These are phyloP conservation scores for Neocatenulostroma microsporum DNA, from an alignment of 2,329 filamentous ascomycete species.

Conservation along the genomic window DNA sequence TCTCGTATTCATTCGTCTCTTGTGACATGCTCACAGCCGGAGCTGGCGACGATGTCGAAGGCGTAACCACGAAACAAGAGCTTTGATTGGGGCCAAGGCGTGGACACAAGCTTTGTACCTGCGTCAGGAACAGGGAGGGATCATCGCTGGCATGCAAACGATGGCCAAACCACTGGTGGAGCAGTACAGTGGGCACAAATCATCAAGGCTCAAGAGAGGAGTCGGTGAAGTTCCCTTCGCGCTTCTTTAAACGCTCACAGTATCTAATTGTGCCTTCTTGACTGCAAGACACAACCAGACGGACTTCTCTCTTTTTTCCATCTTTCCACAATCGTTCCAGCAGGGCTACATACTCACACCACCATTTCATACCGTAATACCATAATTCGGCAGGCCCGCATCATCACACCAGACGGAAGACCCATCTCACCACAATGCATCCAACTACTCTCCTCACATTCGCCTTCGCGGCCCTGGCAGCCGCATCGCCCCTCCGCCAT, in stretches of 20 bases:
- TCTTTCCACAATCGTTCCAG: neutral
- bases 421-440: constrained; percentile 5
- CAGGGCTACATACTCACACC: neutral
- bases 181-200: neutral
- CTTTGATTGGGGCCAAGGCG: no score
- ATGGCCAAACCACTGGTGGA: no score
- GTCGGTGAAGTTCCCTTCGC: neutral
- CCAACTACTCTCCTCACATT: constrained; percentile 3
- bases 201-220: neutral
- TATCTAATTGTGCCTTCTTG: neutral
- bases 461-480: constrained; percentile 7
- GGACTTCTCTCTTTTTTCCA: neutral
- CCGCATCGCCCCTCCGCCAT: constrained; percentile 7
- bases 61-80: no score
- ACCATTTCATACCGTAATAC: neutral
- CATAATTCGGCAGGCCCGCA: neutral
- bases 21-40: no score
- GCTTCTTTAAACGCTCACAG: neutral
- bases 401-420: neutral
- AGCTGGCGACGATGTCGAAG: no score
- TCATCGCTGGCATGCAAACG: constrained; percentile 3
- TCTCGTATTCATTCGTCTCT: no score
- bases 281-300: no score
- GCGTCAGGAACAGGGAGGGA: constrained; percentile 7
- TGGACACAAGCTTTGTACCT: neutral